Base-by-base conservation (phyloP, 2,329 filamentous ascomycete species). In the Neopestalotiopsis sp. region DNA sequence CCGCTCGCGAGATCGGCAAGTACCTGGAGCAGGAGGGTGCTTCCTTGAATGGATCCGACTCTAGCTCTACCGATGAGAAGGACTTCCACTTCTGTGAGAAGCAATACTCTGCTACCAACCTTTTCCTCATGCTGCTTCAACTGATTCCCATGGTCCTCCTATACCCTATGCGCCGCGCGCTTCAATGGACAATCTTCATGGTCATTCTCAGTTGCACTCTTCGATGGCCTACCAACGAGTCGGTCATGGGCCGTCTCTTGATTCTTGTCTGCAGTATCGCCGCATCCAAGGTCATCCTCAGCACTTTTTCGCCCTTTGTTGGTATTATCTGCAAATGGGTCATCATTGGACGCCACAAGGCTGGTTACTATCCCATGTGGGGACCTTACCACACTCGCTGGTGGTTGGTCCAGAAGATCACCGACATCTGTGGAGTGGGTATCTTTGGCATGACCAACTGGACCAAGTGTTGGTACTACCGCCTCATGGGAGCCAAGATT, bases 301-400 rank as follows among this genome's bases (percentile, higher is more conserved):
- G 80, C 17, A 74, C 81, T 2, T 69, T 84, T 6, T 76, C 80
- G 5, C 87, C 87, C 0, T 75, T 84, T 32, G 53, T 84, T 28
- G 86, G 82, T n/a, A 87, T 89, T 30, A 56, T 78, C 2, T 79
- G 82, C 63, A 89, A 89, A 74, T 89, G 87, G 87, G 59, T 85
- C 5, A 79, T 89, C 65, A 85, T 89, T 57, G 87, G 87, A 12
- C 81, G 82, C 1, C 85, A 87, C 73, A 80, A 78, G 45, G 82
- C 86, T 73, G 87, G 87, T 0, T 74, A 88, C 2, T 88, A 86
- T 72, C 87, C 87, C 1, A 89, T 89, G 87, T 89, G 87, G 87
- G 86, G 86, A 1, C 70, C 74, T 1, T 89, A 89, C 72, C 87
- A 89, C 74, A 88, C 85, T 0, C 81, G 86, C 9, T 89, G 87